phyloP scores from a whole-genome alignment of 2,329 filamentous ascomycete species.

The Macrophomina pseudophaseolina region DNA sequence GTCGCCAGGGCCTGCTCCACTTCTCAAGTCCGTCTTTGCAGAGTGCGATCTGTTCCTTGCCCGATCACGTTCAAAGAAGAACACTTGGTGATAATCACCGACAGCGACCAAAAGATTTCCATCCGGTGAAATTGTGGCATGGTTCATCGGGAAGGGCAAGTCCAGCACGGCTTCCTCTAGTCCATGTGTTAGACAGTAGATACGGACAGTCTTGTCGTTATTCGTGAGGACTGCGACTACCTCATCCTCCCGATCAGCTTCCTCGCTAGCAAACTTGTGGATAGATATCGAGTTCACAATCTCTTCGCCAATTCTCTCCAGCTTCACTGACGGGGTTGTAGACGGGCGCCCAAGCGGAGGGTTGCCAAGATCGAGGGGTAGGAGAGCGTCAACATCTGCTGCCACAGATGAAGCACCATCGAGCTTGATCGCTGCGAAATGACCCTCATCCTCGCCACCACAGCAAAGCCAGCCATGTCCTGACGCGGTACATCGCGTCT shows the following conservation, averaged over 20 bases:
- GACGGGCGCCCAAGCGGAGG: slow-evolving; percentile 36
- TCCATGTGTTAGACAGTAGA: slow-evolving; percentile 76
- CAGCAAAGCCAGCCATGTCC: slow-evolving; percentile 88
- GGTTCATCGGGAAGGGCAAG: slow-evolving; percentile 87
- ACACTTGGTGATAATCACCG: slow-evolving; percentile 84
- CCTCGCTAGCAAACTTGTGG: slow-evolving; percentile 56
- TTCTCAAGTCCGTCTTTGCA: slow-evolving; percentile 34
- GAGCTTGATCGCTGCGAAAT: slow-evolving; percentile 80
- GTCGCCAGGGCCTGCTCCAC: neutral
- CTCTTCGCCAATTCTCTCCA: slow-evolving; percentile 65
- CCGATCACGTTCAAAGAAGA: slow-evolving; percentile 71
- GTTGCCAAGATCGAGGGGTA: slow-evolving; percentile 58
- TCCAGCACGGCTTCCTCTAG: slow-evolving; percentile 72
- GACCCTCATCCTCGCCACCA: slow-evolving; percentile 80
- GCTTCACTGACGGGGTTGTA: slow-evolving; percentile 52
- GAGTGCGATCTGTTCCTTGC: neutral
- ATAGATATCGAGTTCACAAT: slow-evolving; percentile 72
- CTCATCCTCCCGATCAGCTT: slow-evolving; percentile 55
- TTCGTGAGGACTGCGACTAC: slow-evolving; percentile 81
- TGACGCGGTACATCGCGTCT: slow-evolving; percentile 84
- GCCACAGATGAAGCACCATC: slow-evolving; percentile 47
- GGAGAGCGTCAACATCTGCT: slow-evolving; percentile 61
- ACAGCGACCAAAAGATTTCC: slow-evolving; percentile 81
- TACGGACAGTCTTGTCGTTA: slow-evolving; percentile 86
- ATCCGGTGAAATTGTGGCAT: slow-evolving; percentile 90